Base-by-base conservation (phyloP, 345 rosid genomes). In the Diplotaxis tenuifolia region DNA sequence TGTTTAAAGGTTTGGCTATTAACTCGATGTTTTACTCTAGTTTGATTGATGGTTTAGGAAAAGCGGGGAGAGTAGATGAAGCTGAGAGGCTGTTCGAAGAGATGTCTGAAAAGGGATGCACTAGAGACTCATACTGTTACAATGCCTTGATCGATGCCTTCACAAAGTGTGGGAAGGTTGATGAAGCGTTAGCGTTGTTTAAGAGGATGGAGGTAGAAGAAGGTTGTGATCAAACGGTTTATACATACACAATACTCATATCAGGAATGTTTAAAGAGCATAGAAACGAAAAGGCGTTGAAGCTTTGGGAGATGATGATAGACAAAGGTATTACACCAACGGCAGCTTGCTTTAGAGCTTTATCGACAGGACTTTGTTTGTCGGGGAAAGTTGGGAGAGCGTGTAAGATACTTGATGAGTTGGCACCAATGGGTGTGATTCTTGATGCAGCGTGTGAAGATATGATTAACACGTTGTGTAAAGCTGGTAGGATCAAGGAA, bases 341-440 rank as follows among this genome's bases (percentile, higher is more conserved):
- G 8, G 87, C 89, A 29, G 96, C 98, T 67, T 88, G 90, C 68
- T 87, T 88, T 58, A 83, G 96, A 78, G 89, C 81, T 18, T 81
- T 94, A 6, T 86, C 91, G 12, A 82, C 73, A 0, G 96, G 98
- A 8, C 90, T 88, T 47, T 94, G 97, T 84, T 74, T 94, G 65
- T 89, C 90, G 0, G 97, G 97, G 52, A 89, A 94, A 86, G 95
- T 89, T 11, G 88, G 79, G n/a, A 82, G 93, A 76, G 96, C 97
- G 9, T 94, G 96, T 79, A 91, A 86, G 84, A 81, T 91, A 23
- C 73, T 94, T 81, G 97, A 94, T 74, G 96, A 88, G 76, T 79
- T 91, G 59, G 96, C 96, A 6, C 99, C 96, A 2, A 87, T 84
- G 85, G 96, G 97, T 31, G 73, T 88, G 45, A 79, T 89, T 66